These are phyloP conservation scores for Combretum micranthum DNA, from an alignment of 345 rosid species.

Conservation along the genomic window DNA sequence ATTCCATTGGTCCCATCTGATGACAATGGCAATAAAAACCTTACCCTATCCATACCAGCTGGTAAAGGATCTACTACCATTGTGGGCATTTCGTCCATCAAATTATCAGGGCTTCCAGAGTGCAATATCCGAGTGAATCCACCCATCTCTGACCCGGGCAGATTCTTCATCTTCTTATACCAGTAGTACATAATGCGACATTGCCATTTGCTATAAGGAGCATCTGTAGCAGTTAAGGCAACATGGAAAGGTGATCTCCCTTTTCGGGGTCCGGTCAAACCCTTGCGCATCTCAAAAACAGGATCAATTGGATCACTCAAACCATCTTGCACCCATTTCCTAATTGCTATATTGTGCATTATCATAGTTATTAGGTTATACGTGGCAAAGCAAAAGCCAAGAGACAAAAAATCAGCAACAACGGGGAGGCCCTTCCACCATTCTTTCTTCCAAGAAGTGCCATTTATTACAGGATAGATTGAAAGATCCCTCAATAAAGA, in stretches of 20 bases:
- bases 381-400: slow-evolving; percentile 48
- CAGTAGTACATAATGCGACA: slow-evolving; percentile 73
- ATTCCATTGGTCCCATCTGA: no score
- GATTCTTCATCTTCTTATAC: slow-evolving; percentile 54
- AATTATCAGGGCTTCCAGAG: slow-evolving; percentile 58
- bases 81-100: slow-evolving; percentile 70
- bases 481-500: no score
- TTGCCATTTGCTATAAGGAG: slow-evolving; percentile 79
- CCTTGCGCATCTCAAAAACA: slow-evolving; percentile 11
- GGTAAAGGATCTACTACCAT: slow-evolving; percentile 77
- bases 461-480: no score
- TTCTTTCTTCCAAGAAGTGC: no score
- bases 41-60: slow-evolving; percentile 65
- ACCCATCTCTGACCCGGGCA: slow-evolving; percentile 81
- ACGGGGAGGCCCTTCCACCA: no score
- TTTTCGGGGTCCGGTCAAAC: slow-evolving; percentile 9
- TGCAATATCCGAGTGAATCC: slow-evolving; percentile 67
- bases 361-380: slow-evolving; percentile 46
- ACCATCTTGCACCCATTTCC: slow-evolving; percentile 9
- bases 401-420: neutral
- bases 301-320: neutral
- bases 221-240: slow-evolving; percentile 62
- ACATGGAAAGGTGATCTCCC: slow-evolving; percentile 40
- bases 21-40: slow-evolving; percentile 5
- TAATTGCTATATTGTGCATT: slow-evolving; percentile 23